Evolutionary conservation across 768 basidiomycete species (phyloP), one percentile per base, ranked within the genome.

Genomic region (Mycena alexandri): DNA sequence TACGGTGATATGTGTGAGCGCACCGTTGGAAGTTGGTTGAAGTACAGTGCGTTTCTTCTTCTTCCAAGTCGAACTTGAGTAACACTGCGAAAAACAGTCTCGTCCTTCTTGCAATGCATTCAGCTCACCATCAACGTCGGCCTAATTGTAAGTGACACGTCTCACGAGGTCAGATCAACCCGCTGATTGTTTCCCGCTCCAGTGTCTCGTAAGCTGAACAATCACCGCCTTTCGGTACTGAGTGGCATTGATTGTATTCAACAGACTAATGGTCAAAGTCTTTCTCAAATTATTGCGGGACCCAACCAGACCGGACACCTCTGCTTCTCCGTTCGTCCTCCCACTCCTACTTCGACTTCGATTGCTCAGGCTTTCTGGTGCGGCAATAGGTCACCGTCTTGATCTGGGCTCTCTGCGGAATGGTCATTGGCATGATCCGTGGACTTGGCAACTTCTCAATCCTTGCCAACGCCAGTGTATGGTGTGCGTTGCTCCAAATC

Each of bases 1-100:
- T 59, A 59, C 25, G 57, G 57, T 29, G 57, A 59, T 13, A 59
- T 59, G 57, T 59, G 57, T 44, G 57, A 59, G 29, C 57, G 57
- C 1, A 59, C 57, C 2, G 57, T 59, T 11, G 57, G 57, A 8
- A 29, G 57, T 33, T 59, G 57, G 57, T 59, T 59, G 57, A 59
- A 59, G 43, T 59, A 59, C 21, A 24, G 57, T 59, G 33, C 43
- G 57, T 59, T 5, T 21, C n/a, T 14, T 10, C 25, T 12, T 36
- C n/a, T n/a, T n/a, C n/a, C n/a, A n/a, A n/a, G n/a, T n/a, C n/a
- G n/a, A n/a, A n/a, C n/a, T n/a, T n/a, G n/a, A n/a, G n/a, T n/a
- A 36, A 13, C 9, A 42, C 19, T n/a, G n/a, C n/a, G n/a, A n/a
- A n/a, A n/a, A 47, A 47, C 46, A 59, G 57, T 59, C 19, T 29